Percentiles rank a stretch among this genome's conserved stretches.
Conservation (phyloP, 2,329 filamentous ascomycete species). For the Fusarium dimerum region DNA sequence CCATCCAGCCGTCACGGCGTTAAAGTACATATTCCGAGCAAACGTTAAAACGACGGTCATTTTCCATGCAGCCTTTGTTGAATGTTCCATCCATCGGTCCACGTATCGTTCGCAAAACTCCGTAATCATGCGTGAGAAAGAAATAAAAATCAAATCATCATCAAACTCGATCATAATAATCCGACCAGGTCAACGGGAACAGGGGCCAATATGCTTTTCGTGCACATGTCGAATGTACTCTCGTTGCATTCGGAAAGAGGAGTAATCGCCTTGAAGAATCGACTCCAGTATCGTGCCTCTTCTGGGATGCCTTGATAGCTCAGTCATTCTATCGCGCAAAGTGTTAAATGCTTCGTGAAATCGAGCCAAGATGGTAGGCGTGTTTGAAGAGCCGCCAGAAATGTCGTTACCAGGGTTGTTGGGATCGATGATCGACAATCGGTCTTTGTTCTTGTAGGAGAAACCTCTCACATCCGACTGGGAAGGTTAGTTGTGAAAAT, state of each 20-base stretch:
- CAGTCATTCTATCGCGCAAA: constrained; percentile 59
- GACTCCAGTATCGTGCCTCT: constrained; percentile 60
- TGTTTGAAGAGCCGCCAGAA: constrained; percentile 78
- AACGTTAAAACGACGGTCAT: background rate
- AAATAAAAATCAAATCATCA: constrained; percentile 6
- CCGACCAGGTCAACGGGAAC: constrained; percentile 25
- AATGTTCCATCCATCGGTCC: constrained; percentile 11
- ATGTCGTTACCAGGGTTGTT: constrained; percentile 87
- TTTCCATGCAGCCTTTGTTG: background rate
- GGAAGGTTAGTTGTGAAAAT: background rate
- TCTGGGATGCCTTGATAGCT: constrained; percentile 41
- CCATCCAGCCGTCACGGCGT: constrained; percentile 24
- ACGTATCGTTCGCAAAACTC: constrained; percentile 18
- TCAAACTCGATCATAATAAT: background rate
- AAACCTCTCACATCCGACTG: constrained; percentile 48
- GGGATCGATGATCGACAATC: constrained; percentile 88
- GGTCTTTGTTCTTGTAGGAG: constrained; percentile 61
- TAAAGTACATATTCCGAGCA: constrained; percentile 24
- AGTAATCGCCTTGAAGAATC: constrained; percentile 78
- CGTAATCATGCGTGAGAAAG: constrained; percentile 6
- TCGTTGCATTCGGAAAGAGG: constrained; percentile 70
- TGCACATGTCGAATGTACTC: constrained; percentile 59
- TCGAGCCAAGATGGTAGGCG: constrained; percentile 62
- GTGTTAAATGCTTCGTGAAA: constrained; percentile 67
- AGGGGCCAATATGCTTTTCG: constrained; percentile 39